Conservation (phyloP, 1,284 basidiomycete genomes). For the Puccinia triticina region DNA sequence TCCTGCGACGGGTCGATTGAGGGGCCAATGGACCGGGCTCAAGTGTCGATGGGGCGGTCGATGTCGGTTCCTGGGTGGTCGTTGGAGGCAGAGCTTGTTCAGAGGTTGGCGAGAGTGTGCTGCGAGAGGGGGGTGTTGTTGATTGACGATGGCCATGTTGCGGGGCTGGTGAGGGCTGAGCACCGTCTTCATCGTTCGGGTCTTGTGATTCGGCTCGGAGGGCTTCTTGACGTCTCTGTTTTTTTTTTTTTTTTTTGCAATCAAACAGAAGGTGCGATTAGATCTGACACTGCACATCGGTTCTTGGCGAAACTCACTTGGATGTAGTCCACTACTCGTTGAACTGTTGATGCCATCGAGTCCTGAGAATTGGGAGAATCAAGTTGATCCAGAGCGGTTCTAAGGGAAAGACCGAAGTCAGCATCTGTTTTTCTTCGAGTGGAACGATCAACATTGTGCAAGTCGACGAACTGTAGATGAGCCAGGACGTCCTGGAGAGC, state of each 20-base stretch:
- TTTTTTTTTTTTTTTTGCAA: too few relatives aligned
- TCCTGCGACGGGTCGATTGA: background rate
- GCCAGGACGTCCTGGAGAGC: conserved; percentile 47
- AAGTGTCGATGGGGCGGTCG: background rate
- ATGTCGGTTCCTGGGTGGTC: background rate
- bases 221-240: conserved; percentile 42
- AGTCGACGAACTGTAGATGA: conserved; percentile 30
- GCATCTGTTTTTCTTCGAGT: background rate
- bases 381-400: conserved; percentile 29
- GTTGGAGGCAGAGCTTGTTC: background rate
- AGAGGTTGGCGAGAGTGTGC: background rate
- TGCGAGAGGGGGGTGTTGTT: background rate
- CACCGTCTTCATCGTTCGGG: conserved; percentile 30
- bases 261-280: background rate
- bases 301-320: background rate
- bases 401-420: background rate
- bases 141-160: background rate
- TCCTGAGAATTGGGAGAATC: conserved; percentile 23
- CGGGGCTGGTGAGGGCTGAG: background rate
- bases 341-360: conserved; percentile 31
- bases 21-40: background rate
- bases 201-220: conserved; percentile 45
- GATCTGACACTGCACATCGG: background rate
- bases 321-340: conserved; percentile 47
- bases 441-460: background rate